Conservation (phyloP, 306 rosid species). For the Lathyrus sativus region DNA sequence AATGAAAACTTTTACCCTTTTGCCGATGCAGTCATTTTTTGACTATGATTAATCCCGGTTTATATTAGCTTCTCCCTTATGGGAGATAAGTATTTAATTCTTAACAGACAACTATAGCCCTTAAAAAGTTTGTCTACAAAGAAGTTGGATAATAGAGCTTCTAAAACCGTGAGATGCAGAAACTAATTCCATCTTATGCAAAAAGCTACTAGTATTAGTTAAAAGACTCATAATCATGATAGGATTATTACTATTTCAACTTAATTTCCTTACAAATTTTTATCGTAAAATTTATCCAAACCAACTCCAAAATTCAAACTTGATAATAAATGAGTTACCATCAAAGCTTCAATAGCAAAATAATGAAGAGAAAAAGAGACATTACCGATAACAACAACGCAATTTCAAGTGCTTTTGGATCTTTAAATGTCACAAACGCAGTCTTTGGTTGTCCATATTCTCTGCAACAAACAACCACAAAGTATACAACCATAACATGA, state of each 20-base stretch:
- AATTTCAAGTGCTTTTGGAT: conserved; percentile 91
- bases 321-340: not conserved
- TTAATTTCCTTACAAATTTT: not conserved
- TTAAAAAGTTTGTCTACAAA: not conserved
- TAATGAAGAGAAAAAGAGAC: conserved; percentile 30
- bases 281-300: not conserved
- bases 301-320: not conserved
- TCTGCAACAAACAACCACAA: conserved; percentile 55
- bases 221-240: not conserved
- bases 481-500: conserved; percentile 3
- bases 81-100: not conserved
- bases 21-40: not conserved
- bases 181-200: not conserved
- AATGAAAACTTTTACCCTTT: not conserved
- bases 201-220: not conserved
- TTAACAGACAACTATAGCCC: not conserved
- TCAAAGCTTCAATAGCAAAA: conserved; percentile 27
- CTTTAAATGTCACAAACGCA: conserved; percentile 91
- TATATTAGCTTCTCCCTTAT: not conserved
- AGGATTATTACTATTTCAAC: not conserved
- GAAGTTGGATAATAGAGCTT: not conserved
- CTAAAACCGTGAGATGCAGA: not conserved
- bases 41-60: not conserved
- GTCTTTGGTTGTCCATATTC: conserved; percentile 73
- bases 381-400: conserved; percentile 83